phyloP scores from a whole-genome alignment of 2,329 filamentous ascomycete genomes.

The Sporothrix pseudoabietina region DNA sequence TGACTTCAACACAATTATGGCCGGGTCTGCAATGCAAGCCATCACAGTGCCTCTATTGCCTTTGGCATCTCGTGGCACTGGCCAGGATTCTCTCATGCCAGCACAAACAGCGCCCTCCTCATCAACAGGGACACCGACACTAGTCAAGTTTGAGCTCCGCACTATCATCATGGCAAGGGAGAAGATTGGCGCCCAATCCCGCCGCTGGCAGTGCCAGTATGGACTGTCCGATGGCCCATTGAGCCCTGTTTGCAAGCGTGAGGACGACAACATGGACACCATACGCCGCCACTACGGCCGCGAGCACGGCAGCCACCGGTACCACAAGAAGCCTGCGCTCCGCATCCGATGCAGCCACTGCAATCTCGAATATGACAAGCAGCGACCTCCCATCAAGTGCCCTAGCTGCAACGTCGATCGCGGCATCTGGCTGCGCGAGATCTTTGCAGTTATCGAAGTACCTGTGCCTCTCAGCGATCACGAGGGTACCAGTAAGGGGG shows the following conservation, averaged over 20 bases:
- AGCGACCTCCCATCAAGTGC: slow-evolving; percentile 25
- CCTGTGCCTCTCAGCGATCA: slow-evolving; percentile 22
- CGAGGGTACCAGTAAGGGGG: not conserved
- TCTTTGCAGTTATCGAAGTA: slow-evolving; percentile 31
- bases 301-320: slow-evolving; percentile 34
- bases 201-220: slow-evolving; percentile 34
- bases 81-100: not conserved
- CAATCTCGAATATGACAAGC: not conserved
- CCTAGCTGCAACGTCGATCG: slow-evolving; percentile 22
- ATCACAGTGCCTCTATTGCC: not conserved
- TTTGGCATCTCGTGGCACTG: no score
- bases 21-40: not conserved
- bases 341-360: slow-evolving; percentile 30
- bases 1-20: slow-evolving; percentile 8
- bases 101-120: not conserved
- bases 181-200: slow-evolving; percentile 25
- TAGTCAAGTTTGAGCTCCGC: slow-evolving; percentile 31
- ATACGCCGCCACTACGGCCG: slow-evolving; percentile 36
- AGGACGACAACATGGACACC: slow-evolving; percentile 34
- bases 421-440: slow-evolving; percentile 32
- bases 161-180: slow-evolving; percentile 31
- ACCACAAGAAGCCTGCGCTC: slow-evolving; percentile 27
- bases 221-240: slow-evolving; percentile 25
- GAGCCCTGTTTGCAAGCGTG: slow-evolving; percentile 31
- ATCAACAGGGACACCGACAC: not conserved